Evolutionary conservation across 306 rosid genomes (phyloP).

Genomic region (Vicia sativa): DNA sequence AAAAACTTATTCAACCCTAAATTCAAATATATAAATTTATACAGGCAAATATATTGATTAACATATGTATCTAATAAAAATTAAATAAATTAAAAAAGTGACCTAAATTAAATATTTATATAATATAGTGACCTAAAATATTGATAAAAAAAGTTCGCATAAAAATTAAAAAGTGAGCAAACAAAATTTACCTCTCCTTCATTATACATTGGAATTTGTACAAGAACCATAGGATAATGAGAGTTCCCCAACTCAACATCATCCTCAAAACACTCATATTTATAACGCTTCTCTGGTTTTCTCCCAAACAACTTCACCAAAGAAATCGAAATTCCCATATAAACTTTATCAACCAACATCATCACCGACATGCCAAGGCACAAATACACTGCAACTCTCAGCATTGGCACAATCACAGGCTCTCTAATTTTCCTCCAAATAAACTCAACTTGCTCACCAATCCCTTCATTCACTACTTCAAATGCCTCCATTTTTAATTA

Average conservation of each 20-base stretch:
- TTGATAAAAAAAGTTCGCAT: neutral
- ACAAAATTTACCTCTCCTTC: constrained; percentile 65
- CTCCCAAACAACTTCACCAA: constrained; percentile 59
- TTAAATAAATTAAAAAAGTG: too few species aligned
- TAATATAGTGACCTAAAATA: too few species aligned
- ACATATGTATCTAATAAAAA: too few species aligned
- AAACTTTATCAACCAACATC: constrained; percentile 71
- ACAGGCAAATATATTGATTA: too few species aligned
- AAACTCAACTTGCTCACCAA: constrained; percentile 51
- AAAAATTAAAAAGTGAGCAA: neutral
- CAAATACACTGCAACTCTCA: constrained; percentile 53
- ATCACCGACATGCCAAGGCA: constrained; percentile 72
- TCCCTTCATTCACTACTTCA: constrained; percentile 54
- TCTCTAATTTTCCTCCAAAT: constrained; percentile 64
- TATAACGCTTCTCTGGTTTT: constrained; percentile 74
- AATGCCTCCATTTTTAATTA: constrained; percentile 55
- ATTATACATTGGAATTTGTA: constrained; percentile 91
- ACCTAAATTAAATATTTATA: too few species aligned
- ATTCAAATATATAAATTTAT: too few species aligned
- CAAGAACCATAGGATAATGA: constrained; percentile 68
- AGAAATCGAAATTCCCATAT: constrained; percentile 65
- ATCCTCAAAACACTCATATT: constrained; percentile 74
- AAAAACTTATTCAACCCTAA: too few species aligned
- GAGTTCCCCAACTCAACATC: constrained; percentile 76
- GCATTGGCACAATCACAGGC: constrained; percentile 69